A percentile compares a stretch with the other conserved stretches of the same genome.
These are phyloP conservation scores for Nepenthes mirabilis DNA, from an alignment of 148 eudicot genomes.

Conservation along the genomic window DNA sequence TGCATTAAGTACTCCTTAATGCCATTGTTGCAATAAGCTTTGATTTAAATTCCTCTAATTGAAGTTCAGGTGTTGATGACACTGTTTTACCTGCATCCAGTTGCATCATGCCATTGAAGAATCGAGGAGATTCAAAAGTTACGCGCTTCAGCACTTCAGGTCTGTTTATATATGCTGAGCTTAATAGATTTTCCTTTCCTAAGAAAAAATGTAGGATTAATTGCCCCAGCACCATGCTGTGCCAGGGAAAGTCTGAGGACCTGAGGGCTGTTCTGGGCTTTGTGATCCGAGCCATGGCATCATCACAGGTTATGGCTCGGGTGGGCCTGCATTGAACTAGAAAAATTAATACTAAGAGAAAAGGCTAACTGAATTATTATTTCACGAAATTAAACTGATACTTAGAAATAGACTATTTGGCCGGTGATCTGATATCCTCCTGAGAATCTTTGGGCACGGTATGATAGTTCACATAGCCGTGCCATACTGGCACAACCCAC, in stretches of 20 bases:
- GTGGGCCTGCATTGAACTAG: neutral
- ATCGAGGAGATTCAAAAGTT: conserved; percentile 28
- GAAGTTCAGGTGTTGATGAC: neutral
- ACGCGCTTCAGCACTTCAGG: conserved; percentile 91
- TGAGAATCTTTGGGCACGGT: neutral
- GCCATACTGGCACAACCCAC: neutral
- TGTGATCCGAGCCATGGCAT: too few relatives aligned
- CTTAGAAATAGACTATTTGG: neutral
- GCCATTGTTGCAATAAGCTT: neutral
- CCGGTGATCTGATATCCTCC: neutral
- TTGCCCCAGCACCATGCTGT: too few relatives aligned
- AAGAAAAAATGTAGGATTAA: too few relatives aligned
- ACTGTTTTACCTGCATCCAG: conserved; percentile 21
- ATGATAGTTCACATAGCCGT: neutral
- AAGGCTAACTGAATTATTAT: neutral
- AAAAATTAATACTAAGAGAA: neutral
- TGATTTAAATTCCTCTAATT: neutral
- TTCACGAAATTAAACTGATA: neutral
- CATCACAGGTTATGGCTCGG: too few relatives aligned
- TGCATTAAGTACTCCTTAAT: conserved; percentile 51
- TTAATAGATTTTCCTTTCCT: neutral
- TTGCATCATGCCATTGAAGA: conserved; percentile 65
- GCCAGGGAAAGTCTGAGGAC: too few relatives aligned
- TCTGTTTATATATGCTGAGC: conserved; percentile 9
- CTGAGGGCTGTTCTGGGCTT: too few relatives aligned